A percentile compares a stretch with the other conserved stretches of the same genome.
Conservation (phyloP, 1,284 basidiomycete species). For the Puccinia novopanici region DNA sequence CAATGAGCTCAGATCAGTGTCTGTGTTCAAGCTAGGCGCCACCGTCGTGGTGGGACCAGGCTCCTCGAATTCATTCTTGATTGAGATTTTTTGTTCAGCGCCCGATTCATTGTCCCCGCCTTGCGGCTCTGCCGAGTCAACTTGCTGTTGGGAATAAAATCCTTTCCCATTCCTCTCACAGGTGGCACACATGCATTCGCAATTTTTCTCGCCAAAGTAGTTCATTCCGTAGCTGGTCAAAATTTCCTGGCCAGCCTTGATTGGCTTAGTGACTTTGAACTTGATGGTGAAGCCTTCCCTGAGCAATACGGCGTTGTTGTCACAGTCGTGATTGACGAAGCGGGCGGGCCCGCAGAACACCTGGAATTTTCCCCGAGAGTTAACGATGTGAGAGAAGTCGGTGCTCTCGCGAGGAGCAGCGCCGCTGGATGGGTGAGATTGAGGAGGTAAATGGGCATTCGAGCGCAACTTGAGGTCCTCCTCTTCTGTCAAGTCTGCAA, state of each 20-base stretch:
- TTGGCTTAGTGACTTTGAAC: conserved; percentile 53
- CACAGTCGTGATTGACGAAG: conserved; percentile 48
- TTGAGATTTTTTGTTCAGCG: background rate
- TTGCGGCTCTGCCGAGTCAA: background rate
- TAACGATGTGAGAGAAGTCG: conserved; percentile 49
- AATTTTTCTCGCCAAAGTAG: conserved; percentile 46
- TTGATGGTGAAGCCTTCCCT: conserved; percentile 47
- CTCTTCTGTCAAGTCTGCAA: conserved; percentile 44
- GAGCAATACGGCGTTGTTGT: conserved; percentile 34
- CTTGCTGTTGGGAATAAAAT: conserved; percentile 4
- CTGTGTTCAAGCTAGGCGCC: background rate
- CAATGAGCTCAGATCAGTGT: conserved; percentile 33
- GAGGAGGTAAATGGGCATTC: conserved; percentile 3
- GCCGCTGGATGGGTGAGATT: too few relatives aligned
- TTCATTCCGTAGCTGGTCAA: conserved; percentile 57
- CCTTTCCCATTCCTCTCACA: conserved; percentile 25
- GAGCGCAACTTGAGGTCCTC: conserved; percentile 38
- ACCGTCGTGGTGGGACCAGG: background rate
- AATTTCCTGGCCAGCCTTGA: conserved; percentile 56
- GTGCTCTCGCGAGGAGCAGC: conserved; percentile 7
- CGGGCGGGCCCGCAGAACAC: conserved; percentile 44
- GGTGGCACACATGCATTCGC: conserved; percentile 49
- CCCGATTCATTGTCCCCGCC: background rate
- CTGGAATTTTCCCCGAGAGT: conserved; percentile 46
- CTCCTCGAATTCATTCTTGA: conserved; percentile 16